Conservation (phyloP, 1,139 yeast genomes). For the Suhomyces chickasaworum region DNA sequence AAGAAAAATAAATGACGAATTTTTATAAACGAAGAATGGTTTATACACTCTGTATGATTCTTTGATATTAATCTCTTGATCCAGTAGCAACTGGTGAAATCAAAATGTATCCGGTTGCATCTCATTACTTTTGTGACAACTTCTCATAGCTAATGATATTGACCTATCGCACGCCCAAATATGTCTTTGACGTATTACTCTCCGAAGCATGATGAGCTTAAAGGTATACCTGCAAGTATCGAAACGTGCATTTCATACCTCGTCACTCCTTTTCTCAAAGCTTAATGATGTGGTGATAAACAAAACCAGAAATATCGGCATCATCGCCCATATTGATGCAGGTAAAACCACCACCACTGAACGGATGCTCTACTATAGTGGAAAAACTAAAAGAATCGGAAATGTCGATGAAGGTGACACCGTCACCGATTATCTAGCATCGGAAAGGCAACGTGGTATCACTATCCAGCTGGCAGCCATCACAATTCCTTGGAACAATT, state of each 20-base stretch:
- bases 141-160: neutral
- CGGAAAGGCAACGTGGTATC: conserved; percentile 91
- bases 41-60: no score
- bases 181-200: neutral
- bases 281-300: conserved; percentile 33
- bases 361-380: conserved; percentile 86
- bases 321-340: conserved; percentile 88
- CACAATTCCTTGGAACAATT: conserved; percentile 80
- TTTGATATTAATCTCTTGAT: no score
- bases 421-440: conserved; percentile 87
- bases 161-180: neutral
- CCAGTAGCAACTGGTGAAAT: no score
- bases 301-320: conserved; percentile 69
- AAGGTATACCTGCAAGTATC: neutral
- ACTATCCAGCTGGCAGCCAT: conserved; percentile 97
- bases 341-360: conserved; percentile 91
- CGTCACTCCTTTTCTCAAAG: conserved; percentile 14
- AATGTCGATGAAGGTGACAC: conserved; percentile 98
- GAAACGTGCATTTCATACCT: conserved; percentile 5
- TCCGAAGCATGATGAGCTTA: neutral
- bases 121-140: neutral
- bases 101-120: no score
- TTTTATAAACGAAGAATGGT: no score
- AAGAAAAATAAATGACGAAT: no score
- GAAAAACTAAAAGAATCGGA: conserved; percentile 78